Evolutionary conservation across 116 monocot species (phyloP).

Genomic region (Phalaenopsis hybrid): DNA sequence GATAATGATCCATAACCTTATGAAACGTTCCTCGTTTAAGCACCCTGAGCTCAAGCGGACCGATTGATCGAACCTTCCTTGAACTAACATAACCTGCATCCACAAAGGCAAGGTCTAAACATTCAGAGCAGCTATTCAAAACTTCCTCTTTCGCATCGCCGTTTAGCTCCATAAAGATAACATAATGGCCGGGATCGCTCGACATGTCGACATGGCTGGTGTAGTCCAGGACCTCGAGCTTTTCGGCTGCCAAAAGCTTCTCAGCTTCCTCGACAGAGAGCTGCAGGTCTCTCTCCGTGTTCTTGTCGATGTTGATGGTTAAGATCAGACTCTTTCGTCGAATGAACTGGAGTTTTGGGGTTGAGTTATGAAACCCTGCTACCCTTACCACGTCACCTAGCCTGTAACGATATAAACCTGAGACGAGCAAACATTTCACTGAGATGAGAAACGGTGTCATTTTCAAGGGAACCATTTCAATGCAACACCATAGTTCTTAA

Average conservation of each 20-base stretch:
- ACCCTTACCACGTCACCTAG: constrained; percentile 81
- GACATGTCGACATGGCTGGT: constrained; percentile 72
- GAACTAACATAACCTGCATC: constrained; percentile 41
- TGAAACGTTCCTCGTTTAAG: constrained; percentile 42
- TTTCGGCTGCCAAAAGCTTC: constrained; percentile 65
- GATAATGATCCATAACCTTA: constrained; percentile 37
- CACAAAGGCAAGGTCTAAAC: constrained; percentile 40
- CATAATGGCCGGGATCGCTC: constrained; percentile 82
- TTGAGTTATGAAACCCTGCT: constrained; percentile 74
- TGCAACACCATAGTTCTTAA: background rate
- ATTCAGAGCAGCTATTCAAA: constrained; percentile 44
- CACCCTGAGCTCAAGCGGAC: constrained; percentile 41
- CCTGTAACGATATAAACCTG: constrained; percentile 86
- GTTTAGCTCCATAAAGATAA: constrained; percentile 85
- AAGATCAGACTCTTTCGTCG: constrained; percentile 73
- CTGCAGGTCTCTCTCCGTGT: constrained; percentile 94
- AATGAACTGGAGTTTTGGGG: constrained; percentile 70
- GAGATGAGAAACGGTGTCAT: background rate
- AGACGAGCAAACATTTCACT: background rate
- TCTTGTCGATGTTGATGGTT: constrained; percentile 94
- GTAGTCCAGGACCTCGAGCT: constrained; percentile 91
- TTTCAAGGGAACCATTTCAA: background rate
- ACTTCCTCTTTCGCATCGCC: constrained; percentile 46
- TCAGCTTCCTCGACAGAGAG: constrained; percentile 65
- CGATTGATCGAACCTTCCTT: constrained; percentile 35